Percentiles rank a stretch among this genome's conserved stretches.
Evolutionary conservation across 345 rosid species (phyloP).

Genomic region (Ceriops decandra): DNA sequence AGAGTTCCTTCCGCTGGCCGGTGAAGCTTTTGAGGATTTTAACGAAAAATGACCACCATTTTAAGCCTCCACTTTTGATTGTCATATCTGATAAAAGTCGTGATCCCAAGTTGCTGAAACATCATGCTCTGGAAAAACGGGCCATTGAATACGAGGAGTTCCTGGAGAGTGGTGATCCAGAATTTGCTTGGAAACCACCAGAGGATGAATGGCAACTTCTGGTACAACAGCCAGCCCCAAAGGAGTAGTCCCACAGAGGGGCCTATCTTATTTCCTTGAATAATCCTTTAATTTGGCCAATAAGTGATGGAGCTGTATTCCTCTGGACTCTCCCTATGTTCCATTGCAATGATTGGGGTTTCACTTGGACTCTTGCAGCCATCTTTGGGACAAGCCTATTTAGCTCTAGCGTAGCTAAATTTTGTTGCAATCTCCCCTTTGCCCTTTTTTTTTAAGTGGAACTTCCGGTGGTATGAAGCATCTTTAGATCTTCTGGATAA

Average conservation of each 20-base stretch:
- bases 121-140: constrained; percentile 58
- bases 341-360: constrained; percentile 93
- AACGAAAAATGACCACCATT: constrained; percentile 42
- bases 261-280: constrained; percentile 78
- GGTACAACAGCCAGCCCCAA: constrained; percentile 96
- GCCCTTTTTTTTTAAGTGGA: background rate
- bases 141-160: constrained; percentile 72
- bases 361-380: constrained; percentile 78
- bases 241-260: constrained; percentile 89
- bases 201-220: constrained; percentile 76
- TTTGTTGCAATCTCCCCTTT: background rate
- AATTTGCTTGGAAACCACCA: constrained; percentile 68
- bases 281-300: constrained; percentile 63
- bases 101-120: constrained; percentile 42
- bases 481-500: no score
- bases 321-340: constrained; percentile 94
- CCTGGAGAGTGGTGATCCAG: constrained; percentile 71
- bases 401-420: background rate
- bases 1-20: constrained; percentile 63
- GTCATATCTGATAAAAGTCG: constrained; percentile 76
- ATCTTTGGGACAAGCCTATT: constrained; percentile 65
- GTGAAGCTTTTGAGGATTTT: constrained; percentile 58
- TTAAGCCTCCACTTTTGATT: constrained; percentile 54
- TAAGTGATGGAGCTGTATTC: constrained; percentile 74
- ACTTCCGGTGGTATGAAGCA: background rate